Base-by-base conservation (phyloP, 2,329 filamentous ascomycete species). In the Cladosporium cucumerinum region DNA sequence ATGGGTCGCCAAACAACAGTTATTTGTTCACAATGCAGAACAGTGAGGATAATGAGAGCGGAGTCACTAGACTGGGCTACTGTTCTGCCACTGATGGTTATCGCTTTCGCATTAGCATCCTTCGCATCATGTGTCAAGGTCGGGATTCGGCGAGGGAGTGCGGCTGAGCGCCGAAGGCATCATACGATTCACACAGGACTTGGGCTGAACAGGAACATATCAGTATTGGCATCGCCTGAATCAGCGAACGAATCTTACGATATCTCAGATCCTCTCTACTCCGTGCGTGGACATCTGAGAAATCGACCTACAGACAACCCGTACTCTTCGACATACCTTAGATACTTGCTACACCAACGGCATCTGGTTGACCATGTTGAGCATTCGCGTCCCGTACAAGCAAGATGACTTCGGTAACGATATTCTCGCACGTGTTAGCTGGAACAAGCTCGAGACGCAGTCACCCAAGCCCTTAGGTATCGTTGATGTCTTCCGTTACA, bases 371-470 rank as follows among this genome's bases (percentile, higher is more conserved):
- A 39, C 21, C 46, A 69, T 69, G 67, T 51, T 69, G 34, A 57
- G 36, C 46, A 51, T 68, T 39, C 64, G 68, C 10, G 63, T 69
- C 1, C 46, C 64, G 7, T 69, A 60, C 64, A 69, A 65, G 61
- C 54, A 62, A 26, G 67, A 69, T 39, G 65, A 23, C 30, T 66
- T 65, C 32, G 65, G 65, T 26, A 67, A 67, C 26, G 57, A 63
- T 11, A 61, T 69, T 7, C 63, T 60, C 46, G 67, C 67, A 5
- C 61, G 66, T 10, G 51, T 69, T 25, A 65, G 46, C 43, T 69
- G 68, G 68, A 62, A 43, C 1, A 64, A 64, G 8, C 21, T 23
- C 14, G 55, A 57, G 1, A 30, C n/a, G 16, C 23, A 51, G 16
- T 28, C 54, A 26, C 8, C 55, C 21, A 70, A 64, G 26, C 63